A percentile compares a stretch with the other conserved stretches of the same genome.
Evolutionary conservation across 176 grass and related monocot genomes (phyloP).

Genomic region (Oryza australiensis): DNA sequence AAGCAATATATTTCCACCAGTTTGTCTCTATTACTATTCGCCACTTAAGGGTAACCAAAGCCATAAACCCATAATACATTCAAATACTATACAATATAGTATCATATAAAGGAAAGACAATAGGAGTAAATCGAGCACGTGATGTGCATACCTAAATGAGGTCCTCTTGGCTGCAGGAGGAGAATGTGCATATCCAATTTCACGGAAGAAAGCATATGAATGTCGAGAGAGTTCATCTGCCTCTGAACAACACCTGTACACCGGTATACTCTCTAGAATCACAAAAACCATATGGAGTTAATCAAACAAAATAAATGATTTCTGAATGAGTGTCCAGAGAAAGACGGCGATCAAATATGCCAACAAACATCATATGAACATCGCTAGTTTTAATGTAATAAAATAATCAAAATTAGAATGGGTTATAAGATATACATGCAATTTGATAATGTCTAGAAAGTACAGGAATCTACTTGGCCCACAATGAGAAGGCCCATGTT

Average conservation of each 20-base stretch:
- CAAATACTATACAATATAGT: neutral
- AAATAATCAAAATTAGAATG: conserved; percentile 37
- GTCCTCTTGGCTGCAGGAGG: neutral
- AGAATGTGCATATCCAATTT: neutral
- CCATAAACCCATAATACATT: neutral
- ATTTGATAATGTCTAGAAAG: conserved; percentile 26
- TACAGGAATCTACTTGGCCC: conserved; percentile 26
- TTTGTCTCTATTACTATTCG: neutral
- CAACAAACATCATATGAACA: conserved; percentile 9
- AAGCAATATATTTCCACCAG: neutral
- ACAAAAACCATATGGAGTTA: conserved; percentile 7
- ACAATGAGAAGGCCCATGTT: conserved; percentile 17
- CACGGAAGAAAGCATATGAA: neutral
- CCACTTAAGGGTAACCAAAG: neutral
- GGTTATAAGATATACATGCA: conserved; percentile 45
- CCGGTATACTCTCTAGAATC: conserved; percentile 8
- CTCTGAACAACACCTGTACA: neutral
- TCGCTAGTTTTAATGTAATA: conserved; percentile 26
- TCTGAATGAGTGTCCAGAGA: neutral
- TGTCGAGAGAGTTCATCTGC: conserved; percentile 6
- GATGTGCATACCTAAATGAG: neutral
- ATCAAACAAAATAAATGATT: neutral
- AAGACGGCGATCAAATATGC: neutral
- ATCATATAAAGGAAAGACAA: neutral
- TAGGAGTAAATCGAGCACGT: neutral